Evolutionary conservation across 495 filamentous ascomycete genomes (phyloP).

Genomic region (Penicillium paxilli): DNA sequence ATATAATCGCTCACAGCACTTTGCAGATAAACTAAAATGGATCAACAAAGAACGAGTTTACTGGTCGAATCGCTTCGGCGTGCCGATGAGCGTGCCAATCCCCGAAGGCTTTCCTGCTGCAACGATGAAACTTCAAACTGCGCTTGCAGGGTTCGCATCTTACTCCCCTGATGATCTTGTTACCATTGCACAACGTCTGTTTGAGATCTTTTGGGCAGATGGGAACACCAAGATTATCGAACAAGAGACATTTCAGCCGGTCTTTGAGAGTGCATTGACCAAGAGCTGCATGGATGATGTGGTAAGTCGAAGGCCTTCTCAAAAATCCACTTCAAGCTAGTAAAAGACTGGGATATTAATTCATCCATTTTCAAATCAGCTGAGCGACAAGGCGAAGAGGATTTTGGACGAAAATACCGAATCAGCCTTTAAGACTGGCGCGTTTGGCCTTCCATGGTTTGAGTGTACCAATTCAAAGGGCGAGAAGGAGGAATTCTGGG

Average conservation of each 20-base stretch:
- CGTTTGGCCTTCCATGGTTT: constrained; percentile 69
- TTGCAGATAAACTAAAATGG: constrained; percentile 20
- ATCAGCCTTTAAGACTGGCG: constrained; percentile 9
- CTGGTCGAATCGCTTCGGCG: constrained; percentile 18
- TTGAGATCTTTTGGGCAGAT: constrained; percentile 12
- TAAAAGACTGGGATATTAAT: too few species aligned
- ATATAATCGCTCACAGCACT: background rate
- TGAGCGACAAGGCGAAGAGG: background rate
- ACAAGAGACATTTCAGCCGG: background rate
- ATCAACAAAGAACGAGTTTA: constrained; percentile 19
- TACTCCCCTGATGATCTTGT: constrained; percentile 9
- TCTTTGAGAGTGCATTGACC: constrained; percentile 3
- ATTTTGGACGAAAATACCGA: constrained; percentile 10
- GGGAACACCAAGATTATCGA: constrained; percentile 4
- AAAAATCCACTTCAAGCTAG: too few species aligned
- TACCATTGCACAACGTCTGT: background rate
- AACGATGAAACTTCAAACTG: constrained; percentile 15
- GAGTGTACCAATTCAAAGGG: constrained; percentile 56
- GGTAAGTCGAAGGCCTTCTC: too few species aligned
- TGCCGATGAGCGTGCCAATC: constrained; percentile 15
- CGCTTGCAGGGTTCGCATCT: constrained; percentile 1
- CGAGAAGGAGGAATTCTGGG: constrained; percentile 59
- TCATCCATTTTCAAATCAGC: background rate
- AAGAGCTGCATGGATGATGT: background rate
- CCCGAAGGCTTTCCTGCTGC: constrained; percentile 22